These are phyloP conservation scores for Miscanthus sacchariflorus DNA, from an alignment of 202 grass and related monocot species.

Conservation along the genomic window DNA sequence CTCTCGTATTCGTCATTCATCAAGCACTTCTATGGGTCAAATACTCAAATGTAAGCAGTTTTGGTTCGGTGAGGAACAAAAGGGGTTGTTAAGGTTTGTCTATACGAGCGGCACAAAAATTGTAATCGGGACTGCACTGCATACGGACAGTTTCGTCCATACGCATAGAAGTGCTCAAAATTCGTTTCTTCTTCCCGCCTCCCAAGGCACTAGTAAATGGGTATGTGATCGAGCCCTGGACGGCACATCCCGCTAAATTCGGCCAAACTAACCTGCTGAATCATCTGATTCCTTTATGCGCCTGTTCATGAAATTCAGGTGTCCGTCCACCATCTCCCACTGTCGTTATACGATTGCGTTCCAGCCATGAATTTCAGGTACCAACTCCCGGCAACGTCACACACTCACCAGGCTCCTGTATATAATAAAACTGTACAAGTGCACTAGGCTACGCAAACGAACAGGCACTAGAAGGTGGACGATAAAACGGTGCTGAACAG, in stretches of 20 bases:
- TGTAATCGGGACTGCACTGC: conserved; percentile 26
- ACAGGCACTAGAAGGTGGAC: conserved; percentile 32
- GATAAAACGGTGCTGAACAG: conserved; percentile 9
- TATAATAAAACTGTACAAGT: background rate
- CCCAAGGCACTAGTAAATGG: conserved; percentile 36
- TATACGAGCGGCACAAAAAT: background rate
- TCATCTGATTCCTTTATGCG: conserved; percentile 39
- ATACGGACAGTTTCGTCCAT: conserved; percentile 42
- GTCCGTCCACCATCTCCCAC: background rate
- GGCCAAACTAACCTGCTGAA: conserved; percentile 21
- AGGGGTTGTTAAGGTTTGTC: background rate
- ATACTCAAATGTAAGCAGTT: background rate
- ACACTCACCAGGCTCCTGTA: conserved; percentile 13
- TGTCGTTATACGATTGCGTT: background rate
- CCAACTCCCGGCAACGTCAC: conserved; percentile 50
- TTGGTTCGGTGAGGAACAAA: background rate
- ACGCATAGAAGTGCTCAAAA: conserved; percentile 21
- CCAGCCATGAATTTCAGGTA: conserved; percentile 40
- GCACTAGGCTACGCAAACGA: background rate
- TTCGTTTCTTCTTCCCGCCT: conserved; percentile 43
- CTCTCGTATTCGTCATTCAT: background rate
- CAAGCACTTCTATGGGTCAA: background rate
- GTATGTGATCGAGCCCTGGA: conserved; percentile 22
- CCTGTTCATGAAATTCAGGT: conserved; percentile 10
- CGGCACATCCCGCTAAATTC: conserved; percentile 40